Conservation (phyloP, 2,329 filamentous ascomycete species). For the Ceratocystis harringtonii region DNA sequence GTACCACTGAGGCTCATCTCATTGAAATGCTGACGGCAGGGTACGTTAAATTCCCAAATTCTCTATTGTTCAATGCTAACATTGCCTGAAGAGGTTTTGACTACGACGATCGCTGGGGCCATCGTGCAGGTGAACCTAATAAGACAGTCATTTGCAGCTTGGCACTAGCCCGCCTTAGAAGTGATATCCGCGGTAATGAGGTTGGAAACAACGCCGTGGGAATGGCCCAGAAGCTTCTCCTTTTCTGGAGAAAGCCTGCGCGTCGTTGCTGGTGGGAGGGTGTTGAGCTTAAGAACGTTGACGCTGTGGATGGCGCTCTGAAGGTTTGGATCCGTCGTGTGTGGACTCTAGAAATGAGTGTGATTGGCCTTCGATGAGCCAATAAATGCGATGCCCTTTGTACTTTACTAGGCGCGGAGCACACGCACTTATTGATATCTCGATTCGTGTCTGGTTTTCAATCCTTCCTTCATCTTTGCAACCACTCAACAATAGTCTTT, state of each 20-base stretch:
- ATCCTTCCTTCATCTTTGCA: background rate
- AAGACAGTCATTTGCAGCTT: conserved; percentile 98
- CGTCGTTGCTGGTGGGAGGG: conserved; percentile 98
- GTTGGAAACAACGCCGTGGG: conserved; percentile 68
- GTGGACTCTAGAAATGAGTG: conserved; percentile 97
- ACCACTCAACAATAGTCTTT: background rate
- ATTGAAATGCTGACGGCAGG: conserved; percentile 99
- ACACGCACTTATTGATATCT: background rate
- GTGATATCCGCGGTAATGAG: conserved; percentile 72
- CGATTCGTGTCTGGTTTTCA: background rate
- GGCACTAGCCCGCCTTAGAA: conserved; percentile 79
- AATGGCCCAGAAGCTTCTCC: conserved; percentile 93
- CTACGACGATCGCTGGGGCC: conserved; percentile 87
- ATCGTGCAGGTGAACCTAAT: conserved; percentile 92
- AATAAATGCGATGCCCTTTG: background rate
- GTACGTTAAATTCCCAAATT: conserved; percentile 37
- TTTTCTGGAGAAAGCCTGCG: conserved; percentile 97
- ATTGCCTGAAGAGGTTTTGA: conserved; percentile 63
- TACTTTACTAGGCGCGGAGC: background rate
- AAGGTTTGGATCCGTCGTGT: conserved; percentile 98
- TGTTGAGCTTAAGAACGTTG: conserved; percentile 75
- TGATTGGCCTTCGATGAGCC: conserved; percentile 60
- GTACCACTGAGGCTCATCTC: conserved; percentile 92
- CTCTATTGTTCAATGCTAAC: conserved; percentile 15
- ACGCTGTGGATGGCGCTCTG: conserved; percentile 77